Percentiles rank a stretch among this genome's conserved stretches.
These are phyloP conservation scores for Yamadazyma sp. DNA, from an alignment of 805 yeast genomes.

Conservation along the genomic window DNA sequence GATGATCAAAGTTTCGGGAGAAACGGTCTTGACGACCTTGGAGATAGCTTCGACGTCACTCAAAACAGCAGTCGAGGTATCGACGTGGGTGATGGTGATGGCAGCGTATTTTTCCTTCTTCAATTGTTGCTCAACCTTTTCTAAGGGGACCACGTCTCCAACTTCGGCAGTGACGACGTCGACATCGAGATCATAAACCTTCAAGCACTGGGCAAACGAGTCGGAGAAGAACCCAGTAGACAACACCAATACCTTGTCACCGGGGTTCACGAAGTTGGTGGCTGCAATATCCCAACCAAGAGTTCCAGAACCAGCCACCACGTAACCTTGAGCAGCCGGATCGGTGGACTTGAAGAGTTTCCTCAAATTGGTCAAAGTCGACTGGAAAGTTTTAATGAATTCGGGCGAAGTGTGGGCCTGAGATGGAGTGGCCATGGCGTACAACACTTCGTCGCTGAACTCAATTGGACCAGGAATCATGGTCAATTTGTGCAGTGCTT, in stretches of 20 bases:
- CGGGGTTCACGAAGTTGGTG: conserved; percentile 63
- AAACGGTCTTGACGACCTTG: conserved; percentile 53
- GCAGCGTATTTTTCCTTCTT: conserved; percentile 54
- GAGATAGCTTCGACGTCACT: conserved; percentile 67
- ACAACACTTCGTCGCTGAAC: conserved; percentile 74
- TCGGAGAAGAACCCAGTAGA: conserved; percentile 92
- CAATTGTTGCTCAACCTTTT: conserved; percentile 56
- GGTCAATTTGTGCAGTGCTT: conserved; percentile 45
- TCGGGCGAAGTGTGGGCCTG: conserved; percentile 90
- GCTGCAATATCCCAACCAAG: conserved; percentile 93
- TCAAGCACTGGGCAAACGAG: conserved; percentile 72
- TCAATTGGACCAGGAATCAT: conserved; percentile 88
- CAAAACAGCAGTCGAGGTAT: conserved; percentile 94
- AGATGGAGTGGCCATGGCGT: conserved; percentile 79
- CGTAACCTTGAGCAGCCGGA: conserved; percentile 68
- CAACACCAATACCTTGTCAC: conserved; percentile 74
- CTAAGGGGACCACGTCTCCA: conserved; percentile 68
- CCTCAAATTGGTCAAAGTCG: conserved; percentile 66
- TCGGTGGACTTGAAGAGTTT: conserved; percentile 69
- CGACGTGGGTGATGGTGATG: conserved; percentile 90
- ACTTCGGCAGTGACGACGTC: conserved; percentile 70
- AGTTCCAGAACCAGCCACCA: conserved; percentile 89
- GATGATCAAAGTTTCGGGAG: conserved; percentile 79
- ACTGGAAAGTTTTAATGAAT: conserved; percentile 71
- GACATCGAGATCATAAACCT: conserved; percentile 72